Evolutionary conservation across 2,329 filamentous ascomycete genomes (phyloP).

Genomic region (Curvularia sp.): DNA sequence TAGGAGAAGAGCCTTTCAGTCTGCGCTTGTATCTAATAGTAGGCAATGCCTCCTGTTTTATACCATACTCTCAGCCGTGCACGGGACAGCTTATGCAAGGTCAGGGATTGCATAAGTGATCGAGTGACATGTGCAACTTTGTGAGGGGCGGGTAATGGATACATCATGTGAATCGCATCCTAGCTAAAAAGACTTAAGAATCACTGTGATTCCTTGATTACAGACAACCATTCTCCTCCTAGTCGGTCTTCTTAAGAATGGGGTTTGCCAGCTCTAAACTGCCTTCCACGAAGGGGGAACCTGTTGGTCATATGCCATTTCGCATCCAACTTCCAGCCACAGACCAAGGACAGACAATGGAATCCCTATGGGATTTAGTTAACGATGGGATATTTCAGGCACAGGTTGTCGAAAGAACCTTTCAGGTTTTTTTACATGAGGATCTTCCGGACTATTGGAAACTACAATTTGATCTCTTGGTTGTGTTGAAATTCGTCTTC

Average conservation of each 20-base stretch:
- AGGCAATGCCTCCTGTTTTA: background rate
- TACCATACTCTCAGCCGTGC: background rate
- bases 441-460: background rate
- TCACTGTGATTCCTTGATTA: too few species aligned
- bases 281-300: background rate
- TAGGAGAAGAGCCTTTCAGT: background rate
- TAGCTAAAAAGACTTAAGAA: background rate
- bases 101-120: too few species aligned
- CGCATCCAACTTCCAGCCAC: background rate
- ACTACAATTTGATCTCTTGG: constrained; percentile 8
- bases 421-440: constrained; percentile 8
- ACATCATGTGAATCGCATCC: background rate
- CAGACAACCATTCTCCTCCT: background rate
- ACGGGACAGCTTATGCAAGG: background rate
- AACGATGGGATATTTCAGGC: constrained; percentile 6
- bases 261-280: background rate
- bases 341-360: background rate
- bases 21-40: background rate
- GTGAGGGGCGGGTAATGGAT: too few species aligned
- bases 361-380: background rate
- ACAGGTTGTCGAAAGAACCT: constrained; percentile 6
- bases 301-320: background rate
- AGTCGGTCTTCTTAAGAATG: background rate
- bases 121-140: too few species aligned
- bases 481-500: constrained; percentile 10